Conservation (phyloP, 2,329 filamentous ascomycete species). For the Diaporthe caulivora region DNA sequence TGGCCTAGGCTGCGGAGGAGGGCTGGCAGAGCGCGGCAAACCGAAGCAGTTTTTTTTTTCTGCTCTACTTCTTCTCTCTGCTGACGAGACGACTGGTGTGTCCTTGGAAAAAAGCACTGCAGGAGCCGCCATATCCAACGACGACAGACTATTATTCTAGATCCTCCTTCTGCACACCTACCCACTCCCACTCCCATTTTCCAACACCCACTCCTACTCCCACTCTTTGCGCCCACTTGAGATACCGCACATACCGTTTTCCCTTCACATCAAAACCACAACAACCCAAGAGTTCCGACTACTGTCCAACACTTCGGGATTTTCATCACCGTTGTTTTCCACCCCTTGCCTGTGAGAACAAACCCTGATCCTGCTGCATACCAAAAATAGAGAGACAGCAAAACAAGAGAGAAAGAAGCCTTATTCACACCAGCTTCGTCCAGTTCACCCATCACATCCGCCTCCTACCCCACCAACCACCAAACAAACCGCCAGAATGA, state of each 20-base stretch:
- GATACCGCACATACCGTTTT: not conserved
- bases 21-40: constrained; percentile 21
- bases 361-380: not conserved
- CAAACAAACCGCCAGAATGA: constrained; percentile 58
- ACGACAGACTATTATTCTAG: not conserved
- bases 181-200: not conserved
- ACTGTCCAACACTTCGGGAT: constrained; percentile 24
- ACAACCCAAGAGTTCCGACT: constrained; percentile 8
- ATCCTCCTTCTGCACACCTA: constrained; percentile 5
- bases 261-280: constrained; percentile 9
- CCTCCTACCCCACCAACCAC: constrained; percentile 38
- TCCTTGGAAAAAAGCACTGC: not conserved
- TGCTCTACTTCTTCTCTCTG: not conserved
- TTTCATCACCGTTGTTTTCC: not conserved
- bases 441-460: constrained; percentile 39
- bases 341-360: constrained; percentile 8
- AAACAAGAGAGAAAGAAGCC: not conserved
- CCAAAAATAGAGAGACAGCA: not conserved
- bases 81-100: constrained; percentile 12
- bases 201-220: not conserved
- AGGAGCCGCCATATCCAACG: constrained; percentile 24
- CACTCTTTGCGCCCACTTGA: not conserved
- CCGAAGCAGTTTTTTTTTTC: constrained; percentile 19
- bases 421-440: constrained; percentile 25
- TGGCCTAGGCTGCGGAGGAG: not conserved